Evolutionary conservation across 331 rosid species (phyloP).

Genomic region (Rosa hybrid): DNA sequence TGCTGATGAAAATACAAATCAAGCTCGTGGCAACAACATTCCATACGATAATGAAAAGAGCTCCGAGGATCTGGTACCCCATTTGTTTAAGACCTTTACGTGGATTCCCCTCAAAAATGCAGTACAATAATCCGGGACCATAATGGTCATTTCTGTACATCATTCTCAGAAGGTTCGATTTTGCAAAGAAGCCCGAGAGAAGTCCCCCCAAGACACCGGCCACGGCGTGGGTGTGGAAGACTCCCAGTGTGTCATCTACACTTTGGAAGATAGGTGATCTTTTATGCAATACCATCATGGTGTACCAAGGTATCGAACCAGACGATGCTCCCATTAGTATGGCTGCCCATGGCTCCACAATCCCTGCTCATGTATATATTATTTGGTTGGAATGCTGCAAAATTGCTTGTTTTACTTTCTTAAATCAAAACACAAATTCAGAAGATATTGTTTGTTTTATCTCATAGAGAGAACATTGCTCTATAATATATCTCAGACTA

Average conservation of each 20-base stretch:
- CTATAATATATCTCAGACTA: neutral
- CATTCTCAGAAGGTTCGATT: constrained; percentile 40
- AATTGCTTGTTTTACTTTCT: constrained; percentile 15
- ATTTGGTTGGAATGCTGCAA: neutral
- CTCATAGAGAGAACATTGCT: neutral
- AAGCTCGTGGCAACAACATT: constrained; percentile 56
- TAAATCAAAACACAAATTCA: neutral
- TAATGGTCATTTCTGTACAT: constrained; percentile 29
- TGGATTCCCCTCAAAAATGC: constrained; percentile 6
- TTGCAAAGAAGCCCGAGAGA: constrained; percentile 67
- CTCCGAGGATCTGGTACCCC: constrained; percentile 54
- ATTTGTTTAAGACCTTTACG: constrained; percentile 39
- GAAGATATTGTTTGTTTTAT: neutral
- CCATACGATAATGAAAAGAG: constrained; percentile 52
- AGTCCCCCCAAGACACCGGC: constrained; percentile 62
- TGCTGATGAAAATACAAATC: constrained; percentile 46
- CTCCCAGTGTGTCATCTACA: constrained; percentile 75
- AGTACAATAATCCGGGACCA: constrained; percentile 40
- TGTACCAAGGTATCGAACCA: constrained; percentile 71
- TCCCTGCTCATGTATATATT: constrained; percentile 31
- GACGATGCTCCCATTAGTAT: constrained; percentile 41
- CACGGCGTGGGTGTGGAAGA: constrained; percentile 73
- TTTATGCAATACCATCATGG: constrained; percentile 72
- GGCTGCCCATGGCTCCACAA: constrained; percentile 50
- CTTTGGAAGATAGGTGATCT: constrained; percentile 45